These are phyloP conservation scores for Rheum nobile DNA, from an alignment of 148 eudicot species.

Conservation along the genomic window DNA sequence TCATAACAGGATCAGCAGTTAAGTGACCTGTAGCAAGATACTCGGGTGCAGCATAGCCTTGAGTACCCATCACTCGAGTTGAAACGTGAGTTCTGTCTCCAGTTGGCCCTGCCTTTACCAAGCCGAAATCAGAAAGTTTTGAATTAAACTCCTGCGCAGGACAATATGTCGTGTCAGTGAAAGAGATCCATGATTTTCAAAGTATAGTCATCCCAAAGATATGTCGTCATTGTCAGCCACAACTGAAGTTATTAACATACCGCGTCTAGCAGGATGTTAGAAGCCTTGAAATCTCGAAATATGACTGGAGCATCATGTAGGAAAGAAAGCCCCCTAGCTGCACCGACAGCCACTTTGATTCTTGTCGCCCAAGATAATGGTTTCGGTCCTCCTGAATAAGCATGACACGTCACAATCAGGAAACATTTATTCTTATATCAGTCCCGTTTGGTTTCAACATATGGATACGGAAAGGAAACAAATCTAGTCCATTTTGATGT, in stretches of 20 bases:
- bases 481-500: background rate
- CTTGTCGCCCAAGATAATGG: conserved; percentile 72
- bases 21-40: conserved; percentile 50
- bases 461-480: background rate
- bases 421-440: background rate
- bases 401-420: background rate
- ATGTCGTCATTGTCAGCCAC: too few relatives aligned
- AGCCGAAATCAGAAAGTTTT: conserved; percentile 56
- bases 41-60: conserved; percentile 67
- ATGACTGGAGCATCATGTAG: conserved; percentile 54
- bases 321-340: conserved; percentile 65
- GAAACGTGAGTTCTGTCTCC: conserved; percentile 66
- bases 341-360: conserved; percentile 69
- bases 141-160: conserved; percentile 43
- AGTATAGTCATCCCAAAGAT: background rate
- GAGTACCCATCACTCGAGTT: conserved; percentile 68
- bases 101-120: conserved; percentile 61
- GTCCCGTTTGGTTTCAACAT: background rate
- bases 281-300: conserved; percentile 60
- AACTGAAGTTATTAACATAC: too few relatives aligned
- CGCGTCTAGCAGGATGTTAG: conserved; percentile 54
- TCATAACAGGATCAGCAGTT: conserved; percentile 11
- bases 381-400: conserved; percentile 46
- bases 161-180: background rate
- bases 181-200: background rate